These are phyloP conservation scores for Naumovozyma baii DNA, from an alignment of 805 yeast genomes.

Conservation along the genomic window DNA sequence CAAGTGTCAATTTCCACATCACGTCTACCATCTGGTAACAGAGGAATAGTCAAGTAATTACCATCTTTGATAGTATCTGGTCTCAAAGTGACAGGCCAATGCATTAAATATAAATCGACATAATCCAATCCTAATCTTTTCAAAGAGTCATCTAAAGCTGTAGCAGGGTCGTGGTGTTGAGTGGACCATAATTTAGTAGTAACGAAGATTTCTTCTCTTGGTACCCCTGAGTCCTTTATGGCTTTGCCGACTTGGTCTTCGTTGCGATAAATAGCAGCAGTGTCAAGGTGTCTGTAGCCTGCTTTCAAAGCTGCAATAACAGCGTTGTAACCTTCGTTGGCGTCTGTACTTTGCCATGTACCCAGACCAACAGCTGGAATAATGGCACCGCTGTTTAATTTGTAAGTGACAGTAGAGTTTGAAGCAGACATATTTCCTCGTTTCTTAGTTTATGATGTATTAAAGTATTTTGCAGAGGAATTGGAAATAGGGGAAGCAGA, in stretches of 20 bases:
- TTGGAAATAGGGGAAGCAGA: neutral
- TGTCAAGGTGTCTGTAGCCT: conserved; percentile 72
- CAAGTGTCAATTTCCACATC: conserved; percentile 32
- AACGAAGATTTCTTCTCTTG: conserved; percentile 55
- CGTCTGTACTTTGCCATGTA: conserved; percentile 54
- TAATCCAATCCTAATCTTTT: conserved; percentile 59
- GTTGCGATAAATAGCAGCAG: conserved; percentile 60
- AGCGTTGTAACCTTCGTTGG: conserved; percentile 45
- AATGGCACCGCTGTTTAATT: conserved; percentile 50
- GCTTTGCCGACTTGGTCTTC: conserved; percentile 57
- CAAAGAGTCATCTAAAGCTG: conserved; percentile 50
- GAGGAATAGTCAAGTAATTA: conserved; percentile 28
- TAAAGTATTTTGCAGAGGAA: too few relatives aligned
- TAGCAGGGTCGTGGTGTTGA: conserved; percentile 39
- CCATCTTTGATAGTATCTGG: conserved; percentile 33
- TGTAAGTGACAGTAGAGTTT: conserved; percentile 20
- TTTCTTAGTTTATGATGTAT: neutral
- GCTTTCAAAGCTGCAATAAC: conserved; percentile 49
- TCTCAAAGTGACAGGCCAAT: conserved; percentile 65
- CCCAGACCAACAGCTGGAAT: conserved; percentile 70
- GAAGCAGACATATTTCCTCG: neutral
- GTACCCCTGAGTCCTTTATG: conserved; percentile 47
- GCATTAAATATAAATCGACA: conserved; percentile 69
- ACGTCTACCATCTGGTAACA: conserved; percentile 31
- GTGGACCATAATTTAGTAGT: conserved; percentile 64